Evolutionary conservation across 176 grass and related monocot species (phyloP).

Genomic region (Urochloa ruziziensis): DNA sequence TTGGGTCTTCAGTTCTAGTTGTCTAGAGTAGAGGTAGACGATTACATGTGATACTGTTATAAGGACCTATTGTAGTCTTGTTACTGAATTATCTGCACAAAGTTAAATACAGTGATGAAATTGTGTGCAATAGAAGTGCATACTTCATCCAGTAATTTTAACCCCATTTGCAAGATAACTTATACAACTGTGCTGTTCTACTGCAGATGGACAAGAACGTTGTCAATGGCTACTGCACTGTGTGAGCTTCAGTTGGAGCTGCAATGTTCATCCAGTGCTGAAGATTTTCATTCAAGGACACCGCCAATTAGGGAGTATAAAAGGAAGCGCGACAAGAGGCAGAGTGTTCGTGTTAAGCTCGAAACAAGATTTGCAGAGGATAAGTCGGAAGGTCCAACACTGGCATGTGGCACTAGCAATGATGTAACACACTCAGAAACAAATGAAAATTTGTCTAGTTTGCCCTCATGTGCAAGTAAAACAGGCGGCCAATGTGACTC

Average conservation of each 20-base stretch:
- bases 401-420: background rate
- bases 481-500: background rate
- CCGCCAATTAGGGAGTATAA: constrained; percentile 50
- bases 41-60: background rate
- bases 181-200: background rate
- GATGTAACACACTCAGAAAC: background rate
- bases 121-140: background rate
- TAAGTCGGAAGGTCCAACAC: constrained; percentile 8
- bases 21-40: background rate
- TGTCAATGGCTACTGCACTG: constrained; percentile 67
- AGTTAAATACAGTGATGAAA: background rate
- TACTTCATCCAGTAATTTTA: background rate
- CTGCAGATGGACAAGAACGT: constrained; percentile 65
- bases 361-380: constrained; percentile 46
- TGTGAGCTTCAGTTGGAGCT: constrained; percentile 63
- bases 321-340: constrained; percentile 37
- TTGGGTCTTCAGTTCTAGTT: background rate
- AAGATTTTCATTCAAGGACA: constrained; percentile 51
- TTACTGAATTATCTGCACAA: background rate
- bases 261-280: background rate
- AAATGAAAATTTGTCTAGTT: background rate
- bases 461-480: constrained; percentile 19
- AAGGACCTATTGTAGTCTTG: background rate
- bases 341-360: constrained; percentile 30
- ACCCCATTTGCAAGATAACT: background rate